Evolutionary conservation across 352 stramenopile genomes (phyloP).

Genomic region (Globisporangium splendens): DNA sequence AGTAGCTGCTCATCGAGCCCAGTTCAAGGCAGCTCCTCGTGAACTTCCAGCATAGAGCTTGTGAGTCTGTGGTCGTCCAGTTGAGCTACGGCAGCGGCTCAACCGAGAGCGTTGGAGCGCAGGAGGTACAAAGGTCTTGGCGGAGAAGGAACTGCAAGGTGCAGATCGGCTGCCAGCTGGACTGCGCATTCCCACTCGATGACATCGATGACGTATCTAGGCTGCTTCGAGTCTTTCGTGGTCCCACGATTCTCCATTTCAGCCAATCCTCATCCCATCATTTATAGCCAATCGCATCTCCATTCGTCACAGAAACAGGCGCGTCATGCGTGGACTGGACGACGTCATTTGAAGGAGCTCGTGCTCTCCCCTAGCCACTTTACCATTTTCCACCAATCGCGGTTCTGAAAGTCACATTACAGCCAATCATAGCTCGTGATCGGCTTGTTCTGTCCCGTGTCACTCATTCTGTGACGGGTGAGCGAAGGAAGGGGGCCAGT

Average conservation of each 20-base stretch:
- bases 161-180: not conserved
- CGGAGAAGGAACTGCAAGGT: not conserved
- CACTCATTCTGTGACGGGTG: not conserved
- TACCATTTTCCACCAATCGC: not conserved
- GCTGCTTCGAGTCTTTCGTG: constrained; percentile 7
- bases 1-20: too few species aligned
- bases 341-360: not conserved
- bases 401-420: not conserved
- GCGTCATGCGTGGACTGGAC: not conserved
- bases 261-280: constrained; percentile 1
- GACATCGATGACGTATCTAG: constrained; percentile 12
- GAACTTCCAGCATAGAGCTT: too few species aligned
- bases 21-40: too few species aligned
- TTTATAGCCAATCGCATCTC: not conserved
- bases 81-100: too few species aligned
- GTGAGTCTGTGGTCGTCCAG: too few species aligned
- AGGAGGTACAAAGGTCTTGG: too few species aligned
- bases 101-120: too few species aligned
- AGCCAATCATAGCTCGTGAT: too few species aligned
- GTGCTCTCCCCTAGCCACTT: too few species aligned
- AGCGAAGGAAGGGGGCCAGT: not conserved
- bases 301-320: constrained; percentile 6
- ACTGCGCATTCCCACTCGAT: constrained; percentile 1
- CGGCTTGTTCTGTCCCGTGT: not conserved
- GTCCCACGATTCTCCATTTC: not conserved